Evolutionary conservation across 2,329 filamentous ascomycete species (phyloP).

Genomic region (Pseudopyrenochaeta lycopersici): DNA sequence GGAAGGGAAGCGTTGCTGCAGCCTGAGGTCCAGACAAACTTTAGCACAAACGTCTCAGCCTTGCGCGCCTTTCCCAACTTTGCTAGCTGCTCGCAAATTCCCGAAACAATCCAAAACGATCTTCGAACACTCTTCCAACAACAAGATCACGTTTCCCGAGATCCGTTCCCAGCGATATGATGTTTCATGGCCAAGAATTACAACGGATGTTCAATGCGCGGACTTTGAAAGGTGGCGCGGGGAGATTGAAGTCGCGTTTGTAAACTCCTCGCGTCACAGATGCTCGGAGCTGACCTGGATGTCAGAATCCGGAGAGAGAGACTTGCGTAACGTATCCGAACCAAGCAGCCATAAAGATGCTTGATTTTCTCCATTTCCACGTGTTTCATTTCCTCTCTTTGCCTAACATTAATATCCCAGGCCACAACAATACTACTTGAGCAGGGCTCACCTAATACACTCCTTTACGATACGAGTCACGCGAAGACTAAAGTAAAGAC

Average conservation of each 20-base stretch:
- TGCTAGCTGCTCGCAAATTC: conserved; percentile 9
- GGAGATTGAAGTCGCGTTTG: neutral
- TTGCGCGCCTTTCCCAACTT: conserved; percentile 8
- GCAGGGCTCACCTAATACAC: conserved; percentile 25
- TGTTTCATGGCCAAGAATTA: conserved; percentile 2
- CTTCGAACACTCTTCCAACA: conserved; percentile 31
- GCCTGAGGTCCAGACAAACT: conserved; percentile 27
- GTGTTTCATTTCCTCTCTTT: neutral
- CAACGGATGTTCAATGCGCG: neutral
- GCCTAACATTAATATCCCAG: conserved; percentile 8
- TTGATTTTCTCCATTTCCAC: too few species aligned
- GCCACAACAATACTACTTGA: conserved; percentile 7
- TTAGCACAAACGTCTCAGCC: conserved; percentile 17
- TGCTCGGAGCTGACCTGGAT: neutral
- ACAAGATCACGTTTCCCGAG: conserved; percentile 1
- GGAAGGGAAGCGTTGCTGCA: neutral
- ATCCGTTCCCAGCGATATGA: neutral
- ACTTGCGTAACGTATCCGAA: neutral
- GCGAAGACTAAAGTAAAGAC: neutral
- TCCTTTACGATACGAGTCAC: conserved; percentile 4
- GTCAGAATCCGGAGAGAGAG: neutral
- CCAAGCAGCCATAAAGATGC: neutral
- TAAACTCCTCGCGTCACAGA: neutral
- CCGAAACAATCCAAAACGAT: conserved; percentile 28
- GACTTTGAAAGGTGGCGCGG: neutral